Evolutionary conservation across 2,329 filamentous ascomycete species (phyloP).

Genomic region (Talaromyces sp.): DNA sequence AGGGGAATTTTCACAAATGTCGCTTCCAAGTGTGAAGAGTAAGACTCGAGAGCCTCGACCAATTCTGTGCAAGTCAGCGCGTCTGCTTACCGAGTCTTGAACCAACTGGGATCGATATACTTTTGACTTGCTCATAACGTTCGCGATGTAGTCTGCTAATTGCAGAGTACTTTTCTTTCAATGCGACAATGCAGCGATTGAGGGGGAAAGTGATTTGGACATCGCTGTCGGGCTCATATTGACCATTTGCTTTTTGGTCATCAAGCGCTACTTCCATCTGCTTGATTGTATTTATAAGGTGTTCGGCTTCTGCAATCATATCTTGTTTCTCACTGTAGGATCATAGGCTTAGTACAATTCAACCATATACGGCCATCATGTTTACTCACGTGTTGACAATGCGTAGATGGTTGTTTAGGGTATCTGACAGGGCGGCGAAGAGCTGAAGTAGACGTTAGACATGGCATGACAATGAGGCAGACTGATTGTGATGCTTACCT

Average conservation of each 20-base stretch:
- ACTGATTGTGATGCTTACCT: conserved; percentile 59
- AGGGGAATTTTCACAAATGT: conserved; percentile 82
- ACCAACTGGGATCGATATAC: conserved; percentile 51
- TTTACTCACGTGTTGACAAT: conserved; percentile 64
- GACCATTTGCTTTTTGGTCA: conserved; percentile 64
- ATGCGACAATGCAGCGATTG: conserved; percentile 68
- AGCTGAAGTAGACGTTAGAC: conserved; percentile 55
- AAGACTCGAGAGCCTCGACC: conserved; percentile 88
- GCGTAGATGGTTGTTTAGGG: conserved; percentile 83
- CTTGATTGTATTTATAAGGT: conserved; percentile 77
- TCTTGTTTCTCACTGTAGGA: conserved; percentile 72
- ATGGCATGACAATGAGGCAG: not conserved
- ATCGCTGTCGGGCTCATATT: conserved; percentile 62
- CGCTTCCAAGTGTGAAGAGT: conserved; percentile 90
- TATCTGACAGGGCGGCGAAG: conserved; percentile 86
- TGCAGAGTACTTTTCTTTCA: conserved; percentile 82
- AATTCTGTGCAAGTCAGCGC: conserved; percentile 63
- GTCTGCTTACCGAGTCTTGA: not conserved
- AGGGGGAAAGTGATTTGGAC: conserved; percentile 80
- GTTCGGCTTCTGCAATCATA: conserved; percentile 84
- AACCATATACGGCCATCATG: not conserved
- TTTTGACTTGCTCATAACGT: conserved; percentile 92
- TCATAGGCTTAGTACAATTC: not conserved
- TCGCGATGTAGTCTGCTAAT: conserved; percentile 82
- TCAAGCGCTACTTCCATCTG: conserved; percentile 93